Conservation (phyloP, 495 filamentous ascomycete species). For the Penicillium ucsense region DNA sequence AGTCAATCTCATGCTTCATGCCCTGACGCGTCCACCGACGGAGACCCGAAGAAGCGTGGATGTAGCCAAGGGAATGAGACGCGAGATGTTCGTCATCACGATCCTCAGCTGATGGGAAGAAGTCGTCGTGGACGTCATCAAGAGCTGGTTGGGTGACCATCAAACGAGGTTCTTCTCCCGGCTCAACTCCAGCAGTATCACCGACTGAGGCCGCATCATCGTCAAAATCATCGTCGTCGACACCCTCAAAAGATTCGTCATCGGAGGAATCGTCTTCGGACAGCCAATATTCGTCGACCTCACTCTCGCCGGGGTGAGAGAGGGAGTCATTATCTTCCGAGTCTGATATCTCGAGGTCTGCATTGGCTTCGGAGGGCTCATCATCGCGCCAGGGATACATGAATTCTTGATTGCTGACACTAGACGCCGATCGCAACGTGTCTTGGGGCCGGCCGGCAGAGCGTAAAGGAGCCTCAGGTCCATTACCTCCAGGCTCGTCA, state of each 20-base stretch:
- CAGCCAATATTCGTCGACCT: constrained; percentile 30
- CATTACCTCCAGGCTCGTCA: constrained; percentile 28
- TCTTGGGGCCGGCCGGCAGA: constrained; percentile 26
- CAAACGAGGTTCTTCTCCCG: constrained; percentile 59
- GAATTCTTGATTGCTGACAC: constrained; percentile 13
- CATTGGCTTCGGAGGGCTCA: constrained; percentile 21
- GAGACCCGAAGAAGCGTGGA: constrained; percentile 85
- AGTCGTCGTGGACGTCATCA: constrained; percentile 73
- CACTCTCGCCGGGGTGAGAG: constrained; percentile 19
- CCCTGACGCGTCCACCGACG: constrained; percentile 55
- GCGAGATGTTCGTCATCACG: constrained; percentile 65
- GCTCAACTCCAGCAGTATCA: constrained; percentile 73
- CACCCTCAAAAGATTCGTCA: constrained; percentile 29
- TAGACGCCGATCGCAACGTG: constrained; percentile 8
- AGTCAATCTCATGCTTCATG: constrained; percentile 86
- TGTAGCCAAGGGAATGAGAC: constrained; percentile 66
- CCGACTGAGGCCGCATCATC: constrained; percentile 59
- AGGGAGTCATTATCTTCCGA: constrained; percentile 36
- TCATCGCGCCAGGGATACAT: constrained; percentile 27
- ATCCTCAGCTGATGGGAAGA: constrained; percentile 56
- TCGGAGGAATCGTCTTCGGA: constrained; percentile 41
- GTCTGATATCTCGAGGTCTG: constrained; percentile 41
- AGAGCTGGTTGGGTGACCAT: constrained; percentile 81
- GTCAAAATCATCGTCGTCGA: constrained; percentile 47
- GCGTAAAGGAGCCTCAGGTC: constrained; percentile 21